A percentile compares a stretch with the other conserved stretches of the same genome.
Evolutionary conservation across 106 monocot species (phyloP).

Genomic region (Phalaenopsis equestris): DNA sequence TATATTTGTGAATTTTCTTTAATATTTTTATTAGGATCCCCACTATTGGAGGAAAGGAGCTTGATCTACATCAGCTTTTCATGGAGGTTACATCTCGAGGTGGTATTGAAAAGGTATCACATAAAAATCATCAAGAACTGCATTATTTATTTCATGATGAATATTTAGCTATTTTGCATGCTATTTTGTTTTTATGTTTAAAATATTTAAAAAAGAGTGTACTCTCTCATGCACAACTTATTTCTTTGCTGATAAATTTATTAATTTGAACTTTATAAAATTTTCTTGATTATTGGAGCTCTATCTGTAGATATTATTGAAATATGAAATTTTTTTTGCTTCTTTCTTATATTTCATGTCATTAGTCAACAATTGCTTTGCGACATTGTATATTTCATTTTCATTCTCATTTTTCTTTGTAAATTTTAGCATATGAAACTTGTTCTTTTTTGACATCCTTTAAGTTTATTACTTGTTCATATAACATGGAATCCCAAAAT

Average conservation of each 20-base stretch:
- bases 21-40: slow-evolving; percentile 51
- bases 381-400: no score
- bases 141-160: background rate
- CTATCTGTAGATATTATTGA: background rate
- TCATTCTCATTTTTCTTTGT: no score
- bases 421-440: no score
- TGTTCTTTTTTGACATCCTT: no score
- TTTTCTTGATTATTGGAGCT: background rate
- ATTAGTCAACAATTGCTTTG: no score
- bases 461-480: no score
- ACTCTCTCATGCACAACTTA: background rate
- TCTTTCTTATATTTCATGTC: no score
- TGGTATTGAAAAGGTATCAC: slow-evolving; percentile 74
- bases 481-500: no score
- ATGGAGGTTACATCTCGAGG: slow-evolving; percentile 88
- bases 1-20: slow-evolving; percentile 1
- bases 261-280: background rate
- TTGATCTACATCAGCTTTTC: slow-evolving; percentile 89
- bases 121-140: background rate
- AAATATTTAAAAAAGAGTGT: background rate
- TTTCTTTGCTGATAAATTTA: background rate
- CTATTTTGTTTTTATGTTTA: background rate
- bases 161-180: background rate
- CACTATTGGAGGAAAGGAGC: slow-evolving; percentile 79
- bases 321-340: background rate